phyloP scores from a whole-genome alignment of 305 asterid species.

The Stenogyne calaminthoides region DNA sequence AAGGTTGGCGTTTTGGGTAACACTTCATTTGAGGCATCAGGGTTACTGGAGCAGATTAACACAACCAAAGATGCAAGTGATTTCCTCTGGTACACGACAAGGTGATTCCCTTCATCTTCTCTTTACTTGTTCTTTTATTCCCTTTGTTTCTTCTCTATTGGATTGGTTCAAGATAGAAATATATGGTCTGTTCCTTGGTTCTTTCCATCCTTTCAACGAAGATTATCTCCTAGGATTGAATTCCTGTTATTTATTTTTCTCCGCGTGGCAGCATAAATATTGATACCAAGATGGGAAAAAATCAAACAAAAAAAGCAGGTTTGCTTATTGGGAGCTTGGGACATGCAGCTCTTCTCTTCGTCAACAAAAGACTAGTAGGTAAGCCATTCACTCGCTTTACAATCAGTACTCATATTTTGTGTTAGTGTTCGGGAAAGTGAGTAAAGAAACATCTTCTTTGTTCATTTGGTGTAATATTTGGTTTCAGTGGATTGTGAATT shows the following conservation, averaged over 20 bases:
- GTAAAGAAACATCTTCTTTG: background rate
- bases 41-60: slow-evolving; percentile 77
- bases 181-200: slow-evolving; percentile 3
- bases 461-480: background rate
- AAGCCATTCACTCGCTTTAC: slow-evolving; percentile 24
- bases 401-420: background rate
- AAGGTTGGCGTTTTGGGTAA: slow-evolving; percentile 56
- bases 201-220: background rate
- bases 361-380: slow-evolving; percentile 68
- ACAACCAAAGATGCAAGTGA: slow-evolving; percentile 77
- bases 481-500: background rate
- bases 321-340: slow-evolving; percentile 67
- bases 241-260: slow-evolving; percentile 5
- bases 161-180: too few species aligned
- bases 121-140: background rate
- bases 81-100: slow-evolving; percentile 75
- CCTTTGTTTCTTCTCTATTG: background rate
- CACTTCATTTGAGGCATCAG: slow-evolving; percentile 48
- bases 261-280: slow-evolving; percentile 52
- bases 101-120: slow-evolving; percentile 32
- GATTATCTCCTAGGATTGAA: slow-evolving; percentile 1
- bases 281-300: slow-evolving; percentile 35
- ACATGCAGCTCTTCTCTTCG: slow-evolving; percentile 78
- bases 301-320: slow-evolving; percentile 43
- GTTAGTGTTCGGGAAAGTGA: background rate